Evolutionary conservation across 208 protist genomes (phyloP), one percentile per base, ranked within the genome.

Genomic region (Herpetomonas tarakana): DNA sequence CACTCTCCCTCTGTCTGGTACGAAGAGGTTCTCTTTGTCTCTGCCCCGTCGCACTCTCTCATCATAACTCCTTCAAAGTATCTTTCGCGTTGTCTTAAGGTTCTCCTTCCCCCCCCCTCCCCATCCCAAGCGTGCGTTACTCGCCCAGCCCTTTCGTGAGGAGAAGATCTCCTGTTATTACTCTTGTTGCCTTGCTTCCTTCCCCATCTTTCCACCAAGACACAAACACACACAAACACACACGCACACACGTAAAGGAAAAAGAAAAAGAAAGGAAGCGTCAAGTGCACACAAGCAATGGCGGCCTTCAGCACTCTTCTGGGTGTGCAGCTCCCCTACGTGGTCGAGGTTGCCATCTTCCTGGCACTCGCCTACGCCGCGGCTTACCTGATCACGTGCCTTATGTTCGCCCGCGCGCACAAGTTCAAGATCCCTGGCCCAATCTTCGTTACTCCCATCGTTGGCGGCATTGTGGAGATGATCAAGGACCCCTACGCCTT

Each of bases 401-500:
- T 90, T 11, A 76, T 70, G 52, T 93, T 90, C 63, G 86, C 80
- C 7, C 66, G 74, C 25, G 74, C 74, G 3, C 86, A 93, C 74
- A 82, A 84, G 69, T 88, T 88, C 52, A 78, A 78, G 64, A 83
- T 90, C 24, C 66, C 79, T 22, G 82, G 86, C 21, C 82, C 82
- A 0, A 69, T 70, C 21, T 80, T 86, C 41, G 74, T 81, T 18
- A 74, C 70, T 7, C 86, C 86, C 0, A 24, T 93, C 38, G 4
- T 93, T 11, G 82, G 86, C 25, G 83, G 86, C n/a, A 58, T 91
- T 14, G 58, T 87, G 26, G 67, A 76, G 12, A 91, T 93, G 86
- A 88, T 91, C 52, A 77, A 72, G 62, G 83, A 93, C 47, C 86
- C 81, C 26, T 93, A 81, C 65, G 59, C 27, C 16, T 91, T 93